Base-by-base conservation (phyloP, 2,329 filamentous ascomycete species). In the Pestalotiopsis sp. region DNA sequence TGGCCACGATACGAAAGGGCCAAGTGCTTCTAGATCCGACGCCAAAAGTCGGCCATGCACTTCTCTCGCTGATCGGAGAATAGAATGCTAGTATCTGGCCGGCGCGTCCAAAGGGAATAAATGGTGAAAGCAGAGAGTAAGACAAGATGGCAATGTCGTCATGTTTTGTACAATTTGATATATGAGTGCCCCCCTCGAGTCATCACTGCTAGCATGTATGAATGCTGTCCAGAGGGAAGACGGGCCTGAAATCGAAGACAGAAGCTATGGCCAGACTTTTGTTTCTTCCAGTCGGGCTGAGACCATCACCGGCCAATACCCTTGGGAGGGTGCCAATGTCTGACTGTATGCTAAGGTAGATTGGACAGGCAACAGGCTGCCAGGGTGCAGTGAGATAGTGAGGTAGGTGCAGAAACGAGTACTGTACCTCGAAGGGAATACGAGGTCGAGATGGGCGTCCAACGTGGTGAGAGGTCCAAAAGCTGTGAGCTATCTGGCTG, bases 381-480 rank as follows among this genome's bases (percentile, higher is more conserved):
- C 45, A 52, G 45, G 45, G 17, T 52, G 45, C 45, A n/a, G 45
- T 20, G 45, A 52, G 45, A 52, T 52, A 20, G 17, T 14, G 13
- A 49, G 4, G 7, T n/a, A n/a, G 41, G 13, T 49, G 41, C 41
- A 20, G 45, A n/a, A 52, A 20, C 45, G 45, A 52, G 45, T 52
- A n/a, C 45, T 52, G 45, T 52, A 52, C 45, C 45, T 52, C 31
- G 31, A 36, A 23, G 45, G 45, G 45, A 52, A 52, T 52, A 52
- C 45, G 45, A 52, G 45, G 45, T n/a, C 45, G 20, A 17, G 45
- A 52, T 17, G 17, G 45, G 17, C 20, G 17, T 52, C 45, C 45
- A 52, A 52, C 20, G 72, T 49, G 72, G 71, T 65, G 65, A 71
- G 60, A 79, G 80, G 56, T 85, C 83, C 7, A 80, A 82, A 52